Conservation (phyloP, 2,329 filamentous ascomycete genomes). For the Alternaria sp. region DNA sequence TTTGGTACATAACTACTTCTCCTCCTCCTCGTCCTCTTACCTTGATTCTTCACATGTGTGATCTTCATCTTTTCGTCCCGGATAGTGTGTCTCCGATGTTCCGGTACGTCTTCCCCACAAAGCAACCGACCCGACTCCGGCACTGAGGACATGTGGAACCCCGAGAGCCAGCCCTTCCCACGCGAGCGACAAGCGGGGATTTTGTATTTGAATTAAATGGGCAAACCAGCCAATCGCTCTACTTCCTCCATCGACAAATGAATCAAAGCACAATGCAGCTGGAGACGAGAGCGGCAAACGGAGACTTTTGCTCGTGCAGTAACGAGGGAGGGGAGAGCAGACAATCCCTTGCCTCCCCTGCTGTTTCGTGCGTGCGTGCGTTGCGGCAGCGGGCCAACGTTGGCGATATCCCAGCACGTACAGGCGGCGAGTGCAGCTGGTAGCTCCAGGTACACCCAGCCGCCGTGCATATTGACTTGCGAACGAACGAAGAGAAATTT, state of each 20-base stretch:
- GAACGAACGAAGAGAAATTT: not conserved
- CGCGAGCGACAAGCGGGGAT: constrained; percentile 1
- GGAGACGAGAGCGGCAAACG: not conserved
- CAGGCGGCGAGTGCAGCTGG: not conserved
- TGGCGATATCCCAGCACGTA: not conserved
- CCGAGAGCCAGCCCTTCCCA: not conserved
- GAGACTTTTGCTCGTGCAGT: not conserved
- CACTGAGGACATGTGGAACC: constrained; percentile 12
- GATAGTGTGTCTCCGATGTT: not conserved
- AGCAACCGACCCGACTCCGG: constrained; percentile 18
- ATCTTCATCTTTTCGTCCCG: not conserved
- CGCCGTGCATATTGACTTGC: not conserved
- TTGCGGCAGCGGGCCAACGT: constrained; percentile 1
- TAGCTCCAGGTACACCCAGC: not conserved
- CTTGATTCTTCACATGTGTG: not conserved
- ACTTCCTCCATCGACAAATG: not conserved
- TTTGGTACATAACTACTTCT: not conserved
- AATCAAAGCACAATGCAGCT: not conserved
- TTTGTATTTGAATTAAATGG: not conserved
- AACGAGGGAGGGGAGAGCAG: not conserved
- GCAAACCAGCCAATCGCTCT: constrained; percentile 1
- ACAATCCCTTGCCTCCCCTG: not conserved
- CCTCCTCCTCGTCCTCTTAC: accelerated
- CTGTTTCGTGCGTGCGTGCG: not conserved
- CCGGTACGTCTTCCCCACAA: constrained; percentile 13